phyloP scores from a whole-genome alignment of 805 yeast species.

The Saturnispora galanensis region DNA sequence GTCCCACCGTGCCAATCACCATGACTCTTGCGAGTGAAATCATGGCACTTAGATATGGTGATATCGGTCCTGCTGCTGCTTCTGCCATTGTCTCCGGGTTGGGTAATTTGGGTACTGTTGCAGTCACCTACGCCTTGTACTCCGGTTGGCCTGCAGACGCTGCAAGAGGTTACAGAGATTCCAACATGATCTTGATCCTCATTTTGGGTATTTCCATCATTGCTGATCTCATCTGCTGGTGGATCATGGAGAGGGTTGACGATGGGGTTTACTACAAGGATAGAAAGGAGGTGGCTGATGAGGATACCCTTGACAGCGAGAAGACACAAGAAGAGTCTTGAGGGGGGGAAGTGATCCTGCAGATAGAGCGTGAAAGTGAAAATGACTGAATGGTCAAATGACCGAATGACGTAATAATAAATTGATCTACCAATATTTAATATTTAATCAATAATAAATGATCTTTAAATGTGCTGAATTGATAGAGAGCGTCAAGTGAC shows the following conservation, averaged over 20 bases:
- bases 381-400: too few species aligned
- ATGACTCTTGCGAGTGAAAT: conserved; percentile 81
- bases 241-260: conserved; percentile 15
- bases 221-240: conserved; percentile 28
- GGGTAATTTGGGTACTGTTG: conserved; percentile 80
- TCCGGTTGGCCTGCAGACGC: conserved; percentile 80
- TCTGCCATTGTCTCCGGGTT: conserved; percentile 78
- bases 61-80: conserved; percentile 75
- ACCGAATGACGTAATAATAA: too few species aligned
- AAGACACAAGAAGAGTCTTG: too few species aligned
- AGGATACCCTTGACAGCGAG: too few species aligned
- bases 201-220: conserved; percentile 69
- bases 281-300: not conserved
- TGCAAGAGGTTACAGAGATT: conserved; percentile 48
- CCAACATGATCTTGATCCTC: conserved; percentile 77
- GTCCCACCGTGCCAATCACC: conserved; percentile 83
- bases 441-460: too few species aligned
- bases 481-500: too few species aligned
- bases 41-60: conserved; percentile 62
- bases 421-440: too few species aligned
- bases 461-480: too few species aligned
- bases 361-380: too few species aligned
- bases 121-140: conserved; percentile 78
- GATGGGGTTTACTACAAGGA: conserved; percentile 13
- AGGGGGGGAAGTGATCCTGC: too few species aligned